A percentile compares a stretch with the other conserved stretches of the same genome.
Evolutionary conservation across 768 basidiomycete genomes (phyloP).

Genomic region (Clavulina sp.): DNA sequence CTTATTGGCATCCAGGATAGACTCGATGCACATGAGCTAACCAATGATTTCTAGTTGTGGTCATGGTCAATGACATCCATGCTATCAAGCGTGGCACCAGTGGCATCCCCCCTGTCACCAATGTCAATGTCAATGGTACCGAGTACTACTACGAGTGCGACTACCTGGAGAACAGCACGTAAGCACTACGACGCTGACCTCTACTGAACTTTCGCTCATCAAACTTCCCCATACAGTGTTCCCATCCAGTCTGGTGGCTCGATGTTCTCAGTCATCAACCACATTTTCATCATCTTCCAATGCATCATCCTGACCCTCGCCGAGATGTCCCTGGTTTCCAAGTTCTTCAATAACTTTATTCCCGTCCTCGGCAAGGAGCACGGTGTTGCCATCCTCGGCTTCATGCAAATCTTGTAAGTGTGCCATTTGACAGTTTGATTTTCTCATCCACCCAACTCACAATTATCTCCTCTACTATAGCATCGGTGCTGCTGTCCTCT

Average conservation of each 20-base stretch:
- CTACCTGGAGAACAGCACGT: constrained; percentile 64
- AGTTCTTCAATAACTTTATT: constrained; percentile 70
- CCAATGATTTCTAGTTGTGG: constrained; percentile 25
- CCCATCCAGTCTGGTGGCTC: constrained; percentile 81
- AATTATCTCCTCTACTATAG: constrained; percentile 9
- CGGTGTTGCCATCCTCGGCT: constrained; percentile 71
- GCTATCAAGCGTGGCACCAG: background rate
- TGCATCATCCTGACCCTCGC: constrained; percentile 63
- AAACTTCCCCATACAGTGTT: constrained; percentile 22
- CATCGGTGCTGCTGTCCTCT: constrained; percentile 37
- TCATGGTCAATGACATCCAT: constrained; percentile 30
- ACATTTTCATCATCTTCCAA: constrained; percentile 76
- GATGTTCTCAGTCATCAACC: constrained; percentile 83
- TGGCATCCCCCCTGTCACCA: constrained; percentile 15
- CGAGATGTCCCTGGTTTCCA: constrained; percentile 63
- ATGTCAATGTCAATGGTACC: constrained; percentile 33
- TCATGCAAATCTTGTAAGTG: constrained; percentile 70
- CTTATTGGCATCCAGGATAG: background rate
- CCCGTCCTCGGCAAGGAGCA: constrained; percentile 73
- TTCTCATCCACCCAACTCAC: background rate
- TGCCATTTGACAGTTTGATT: background rate
- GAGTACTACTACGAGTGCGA: constrained; percentile 37
- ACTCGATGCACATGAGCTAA: background rate
- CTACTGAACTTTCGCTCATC: background rate
- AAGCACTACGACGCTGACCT: background rate